Conservation (phyloP, 2,329 filamentous ascomycete species). For the Aspergillus quadricinctus region DNA sequence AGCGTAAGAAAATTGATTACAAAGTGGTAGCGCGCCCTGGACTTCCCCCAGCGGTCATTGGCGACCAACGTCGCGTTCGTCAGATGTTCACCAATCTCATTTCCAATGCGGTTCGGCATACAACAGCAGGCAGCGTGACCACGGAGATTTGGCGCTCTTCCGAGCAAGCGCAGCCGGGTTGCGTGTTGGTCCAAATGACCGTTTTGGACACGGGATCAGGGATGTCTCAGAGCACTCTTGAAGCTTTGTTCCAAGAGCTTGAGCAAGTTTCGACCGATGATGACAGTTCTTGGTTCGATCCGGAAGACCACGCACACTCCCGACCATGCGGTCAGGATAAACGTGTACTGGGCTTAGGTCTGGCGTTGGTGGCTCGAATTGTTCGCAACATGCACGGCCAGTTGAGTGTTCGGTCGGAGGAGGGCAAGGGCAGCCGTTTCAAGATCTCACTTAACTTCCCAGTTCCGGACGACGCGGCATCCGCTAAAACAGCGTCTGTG, state of each 20-base stretch:
- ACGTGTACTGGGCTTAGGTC: constrained; percentile 67
- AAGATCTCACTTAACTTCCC: constrained; percentile 74
- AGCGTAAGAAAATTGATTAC: constrained; percentile 70
- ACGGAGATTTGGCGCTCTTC: constrained; percentile 62
- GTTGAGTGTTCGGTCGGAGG: constrained; percentile 75
- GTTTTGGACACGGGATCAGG: constrained; percentile 72
- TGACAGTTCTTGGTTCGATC: constrained; percentile 37
- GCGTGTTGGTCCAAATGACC: constrained; percentile 67
- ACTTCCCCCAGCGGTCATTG: constrained; percentile 65
- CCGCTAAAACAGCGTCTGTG: background rate
- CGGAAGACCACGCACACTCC: constrained; percentile 24
- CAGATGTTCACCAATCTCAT: constrained; percentile 79
- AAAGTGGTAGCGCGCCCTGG: constrained; percentile 63
- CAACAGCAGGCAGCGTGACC: constrained; percentile 60
- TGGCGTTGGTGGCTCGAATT: constrained; percentile 80
- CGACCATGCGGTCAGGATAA: constrained; percentile 18
- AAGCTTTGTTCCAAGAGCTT: constrained; percentile 58
- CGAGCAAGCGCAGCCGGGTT: constrained; percentile 44
- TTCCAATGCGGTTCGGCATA: constrained; percentile 81
- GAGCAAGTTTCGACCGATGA: constrained; percentile 63
- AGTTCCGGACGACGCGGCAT: constrained; percentile 42
- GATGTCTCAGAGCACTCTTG: constrained; percentile 54
- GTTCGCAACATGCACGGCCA: constrained; percentile 87
- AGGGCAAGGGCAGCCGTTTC: constrained; percentile 77
- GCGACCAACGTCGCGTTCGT: constrained; percentile 73